These are phyloP conservation scores for Fusarium stilboides DNA, from an alignment of 2,329 filamentous ascomycete genomes.

Conservation along the genomic window DNA sequence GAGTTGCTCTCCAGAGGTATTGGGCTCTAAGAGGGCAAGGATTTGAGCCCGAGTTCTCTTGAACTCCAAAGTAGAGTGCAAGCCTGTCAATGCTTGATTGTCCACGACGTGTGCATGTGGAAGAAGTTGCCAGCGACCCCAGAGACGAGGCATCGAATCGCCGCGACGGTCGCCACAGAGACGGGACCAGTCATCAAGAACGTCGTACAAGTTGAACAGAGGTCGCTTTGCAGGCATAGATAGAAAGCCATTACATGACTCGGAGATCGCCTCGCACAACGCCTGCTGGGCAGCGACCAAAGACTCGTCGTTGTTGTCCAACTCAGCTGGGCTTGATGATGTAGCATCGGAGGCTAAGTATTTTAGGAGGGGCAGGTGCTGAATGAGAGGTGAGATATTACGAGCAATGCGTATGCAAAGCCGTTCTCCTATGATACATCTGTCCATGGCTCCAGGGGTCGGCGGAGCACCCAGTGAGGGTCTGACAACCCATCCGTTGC, in stretches of 20 bases:
- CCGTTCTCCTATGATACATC: not conserved
- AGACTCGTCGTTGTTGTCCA: not conserved
- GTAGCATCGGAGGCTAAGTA: not conserved
- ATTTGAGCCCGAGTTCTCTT: slow-evolving; percentile 2
- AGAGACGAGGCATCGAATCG: not conserved
- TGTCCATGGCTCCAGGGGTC: not conserved
- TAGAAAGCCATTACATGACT: not conserved
- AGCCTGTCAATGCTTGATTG: not conserved
- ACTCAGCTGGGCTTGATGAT: not conserved
- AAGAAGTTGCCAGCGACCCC: slow-evolving; percentile 3
- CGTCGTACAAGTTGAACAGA: not conserved
- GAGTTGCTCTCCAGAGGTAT: not conserved
- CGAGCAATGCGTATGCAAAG: not conserved
- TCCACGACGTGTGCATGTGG: not conserved
- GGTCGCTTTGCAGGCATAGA: not conserved
- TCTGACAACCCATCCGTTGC: slow-evolving; percentile 11
- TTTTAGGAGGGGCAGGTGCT: not conserved
- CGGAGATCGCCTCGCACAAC: not conserved
- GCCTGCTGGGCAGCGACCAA: not conserved
- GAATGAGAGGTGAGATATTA: not conserved
- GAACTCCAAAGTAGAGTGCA: not conserved
- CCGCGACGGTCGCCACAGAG: not conserved
- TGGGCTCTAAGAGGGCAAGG: not conserved
- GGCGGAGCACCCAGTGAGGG: not conserved
- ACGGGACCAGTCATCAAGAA: slow-evolving; percentile 13